Evolutionary conservation across 2,329 filamentous ascomycete genomes (phyloP).

Genomic region (Aureobasidium subglaciale): DNA sequence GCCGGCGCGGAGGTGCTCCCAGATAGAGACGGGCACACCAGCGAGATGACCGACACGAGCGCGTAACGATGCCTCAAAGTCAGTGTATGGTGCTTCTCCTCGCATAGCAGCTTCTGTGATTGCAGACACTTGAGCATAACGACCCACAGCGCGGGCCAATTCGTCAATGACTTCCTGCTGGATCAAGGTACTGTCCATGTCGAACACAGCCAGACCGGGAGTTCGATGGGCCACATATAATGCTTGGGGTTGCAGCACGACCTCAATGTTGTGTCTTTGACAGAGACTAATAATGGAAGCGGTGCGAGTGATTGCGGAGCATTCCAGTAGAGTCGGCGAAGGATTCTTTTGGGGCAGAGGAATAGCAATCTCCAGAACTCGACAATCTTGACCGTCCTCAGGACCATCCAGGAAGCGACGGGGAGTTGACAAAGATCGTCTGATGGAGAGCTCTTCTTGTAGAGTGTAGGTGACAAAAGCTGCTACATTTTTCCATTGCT

Average conservation of each 20-base stretch:
- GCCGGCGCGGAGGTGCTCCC: conserved; percentile 58
- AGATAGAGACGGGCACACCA: conserved; percentile 67
- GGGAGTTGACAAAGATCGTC: conserved; percentile 14
- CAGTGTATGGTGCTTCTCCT: conserved; percentile 63
- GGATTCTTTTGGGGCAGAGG: conserved; percentile 11
- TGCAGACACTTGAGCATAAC: conserved; percentile 62
- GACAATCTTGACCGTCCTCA: conserved; percentile 6
- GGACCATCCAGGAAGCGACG: conserved; percentile 15
- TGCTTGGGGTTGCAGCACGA: conserved; percentile 17
- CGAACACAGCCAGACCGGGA: conserved; percentile 76
- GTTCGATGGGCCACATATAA: conserved; percentile 20
- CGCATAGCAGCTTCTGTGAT: conserved; percentile 95
- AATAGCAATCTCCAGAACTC: conserved; percentile 16
- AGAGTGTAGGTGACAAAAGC: conserved; percentile 15
- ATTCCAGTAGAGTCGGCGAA: conserved; percentile 14
- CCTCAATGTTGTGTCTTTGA: conserved; percentile 10
- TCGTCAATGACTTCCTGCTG: conserved; percentile 97
- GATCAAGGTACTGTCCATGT: conserved; percentile 98
- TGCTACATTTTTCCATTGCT: conserved; percentile 11
- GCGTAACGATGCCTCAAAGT: conserved; percentile 78
- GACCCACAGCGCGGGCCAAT: conserved; percentile 72
- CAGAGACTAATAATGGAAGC: conserved; percentile 14
- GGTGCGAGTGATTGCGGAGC: conserved; percentile 13
- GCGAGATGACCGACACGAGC: conserved; percentile 74
- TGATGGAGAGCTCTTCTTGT: conserved; percentile 13